These are phyloP conservation scores for Fusarium cicatricum DNA, from an alignment of 2,329 filamentous ascomycete genomes.

Conservation along the genomic window DNA sequence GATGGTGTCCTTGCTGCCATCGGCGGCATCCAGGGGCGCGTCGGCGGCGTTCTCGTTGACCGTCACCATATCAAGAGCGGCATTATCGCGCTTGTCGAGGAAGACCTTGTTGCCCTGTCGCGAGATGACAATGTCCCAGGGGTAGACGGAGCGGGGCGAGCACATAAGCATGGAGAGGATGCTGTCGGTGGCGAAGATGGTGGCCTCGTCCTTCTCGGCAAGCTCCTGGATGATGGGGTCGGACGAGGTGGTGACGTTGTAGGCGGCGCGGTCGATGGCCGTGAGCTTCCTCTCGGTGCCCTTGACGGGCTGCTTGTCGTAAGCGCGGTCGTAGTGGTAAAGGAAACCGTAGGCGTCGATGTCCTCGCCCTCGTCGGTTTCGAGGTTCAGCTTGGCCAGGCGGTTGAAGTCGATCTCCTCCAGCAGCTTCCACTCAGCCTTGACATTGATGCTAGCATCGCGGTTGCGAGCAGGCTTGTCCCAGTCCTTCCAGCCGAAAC, in stretches of 20 bases:
- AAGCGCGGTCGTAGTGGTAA: slow-evolving; percentile 96
- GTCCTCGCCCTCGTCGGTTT: slow-evolving; percentile 94
- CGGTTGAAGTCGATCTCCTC: slow-evolving; percentile 99
- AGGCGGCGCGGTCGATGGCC: slow-evolving; percentile 90
- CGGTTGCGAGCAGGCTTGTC: slow-evolving; percentile 98
- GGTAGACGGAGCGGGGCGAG: slow-evolving; percentile 93
- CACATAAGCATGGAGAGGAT: slow-evolving; percentile 99
- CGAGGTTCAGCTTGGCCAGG: slow-evolving; percentile 92
- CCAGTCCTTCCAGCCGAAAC: slow-evolving; percentile 98
- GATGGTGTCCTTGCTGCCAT: slow-evolving; percentile 92
- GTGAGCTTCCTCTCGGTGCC: slow-evolving; percentile 86
- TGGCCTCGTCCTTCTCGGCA: slow-evolving; percentile 93
- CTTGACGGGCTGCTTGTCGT: slow-evolving; percentile 93
- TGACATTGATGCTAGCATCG: slow-evolving; percentile 95
- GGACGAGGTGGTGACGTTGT: slow-evolving; percentile 96
- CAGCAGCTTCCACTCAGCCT: slow-evolving; percentile 92
- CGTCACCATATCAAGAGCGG: slow-evolving; percentile 94
- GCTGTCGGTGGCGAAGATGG: slow-evolving; percentile 96
- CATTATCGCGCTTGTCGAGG: slow-evolving; percentile 97
- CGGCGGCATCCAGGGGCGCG: slow-evolving; percentile 88
- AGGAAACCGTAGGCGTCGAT: slow-evolving; percentile 96
- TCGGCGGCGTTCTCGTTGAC: slow-evolving; percentile 99
- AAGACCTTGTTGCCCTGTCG: slow-evolving; percentile 96
- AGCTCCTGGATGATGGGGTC: slow-evolving; percentile 98
- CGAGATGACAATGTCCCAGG: slow-evolving; percentile 96